Percentiles rank a stretch among this genome's conserved stretches.
These are phyloP conservation scores for Globisporangium rhizosaccharum DNA, from an alignment of 352 stramenopile genomes.

Conservation along the genomic window DNA sequence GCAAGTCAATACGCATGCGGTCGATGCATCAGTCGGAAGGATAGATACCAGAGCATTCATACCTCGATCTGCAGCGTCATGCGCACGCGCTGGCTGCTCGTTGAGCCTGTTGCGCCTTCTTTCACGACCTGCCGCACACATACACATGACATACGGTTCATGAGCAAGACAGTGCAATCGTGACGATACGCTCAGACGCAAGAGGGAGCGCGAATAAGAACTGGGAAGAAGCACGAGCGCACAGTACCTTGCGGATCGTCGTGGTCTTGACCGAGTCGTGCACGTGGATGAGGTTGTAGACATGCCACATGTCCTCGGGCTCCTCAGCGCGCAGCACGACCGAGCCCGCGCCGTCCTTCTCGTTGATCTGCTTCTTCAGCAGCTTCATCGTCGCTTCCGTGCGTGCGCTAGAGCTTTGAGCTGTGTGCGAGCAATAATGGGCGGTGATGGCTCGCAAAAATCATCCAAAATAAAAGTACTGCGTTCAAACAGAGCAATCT, in stretches of 20 bases:
- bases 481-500: too few relatives aligned
- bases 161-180: too few relatives aligned
- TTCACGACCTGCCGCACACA: constrained; percentile 85
- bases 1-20: too few relatives aligned
- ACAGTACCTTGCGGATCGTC: constrained; percentile 94
- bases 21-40: too few relatives aligned
- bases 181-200: background rate
- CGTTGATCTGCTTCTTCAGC: constrained; percentile 88
- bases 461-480: too few relatives aligned
- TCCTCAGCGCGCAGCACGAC: constrained; percentile 94
- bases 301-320: constrained; percentile 98
- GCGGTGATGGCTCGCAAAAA: too few relatives aligned
- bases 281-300: constrained; percentile 97
- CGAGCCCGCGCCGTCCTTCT: constrained; percentile 92
- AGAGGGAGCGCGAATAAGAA: background rate
- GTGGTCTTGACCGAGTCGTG: constrained; percentile 94
- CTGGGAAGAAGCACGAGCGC: background rate
- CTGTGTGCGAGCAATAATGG: too few relatives aligned
- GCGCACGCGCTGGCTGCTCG: constrained; percentile 92
- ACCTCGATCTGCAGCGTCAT: constrained; percentile 94
- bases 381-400: constrained; percentile 77
- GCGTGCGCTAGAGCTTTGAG: too few relatives aligned
- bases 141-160: background rate
- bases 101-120: constrained; percentile 93
- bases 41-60: background rate